These are phyloP conservation scores for Conticribra weissflogii DNA, from an alignment of 108 stramenopile genomes.

Conservation along the genomic window DNA sequence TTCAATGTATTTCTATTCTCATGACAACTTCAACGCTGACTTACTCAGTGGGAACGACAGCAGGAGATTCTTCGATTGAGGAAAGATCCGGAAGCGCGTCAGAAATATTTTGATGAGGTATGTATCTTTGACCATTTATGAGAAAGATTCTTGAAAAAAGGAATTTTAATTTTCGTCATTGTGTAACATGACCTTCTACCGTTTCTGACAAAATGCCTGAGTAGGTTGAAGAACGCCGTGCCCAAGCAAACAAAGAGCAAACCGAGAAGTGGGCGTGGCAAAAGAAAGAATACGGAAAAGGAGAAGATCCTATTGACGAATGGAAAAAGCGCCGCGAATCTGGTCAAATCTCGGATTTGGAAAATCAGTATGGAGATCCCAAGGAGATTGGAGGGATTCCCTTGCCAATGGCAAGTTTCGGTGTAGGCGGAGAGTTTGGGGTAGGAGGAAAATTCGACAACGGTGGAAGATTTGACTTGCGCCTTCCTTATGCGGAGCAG, in stretches of 20 bases:
- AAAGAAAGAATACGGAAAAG: constrained; percentile 76
- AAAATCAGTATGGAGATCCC: constrained; percentile 88
- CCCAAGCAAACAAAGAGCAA: constrained; percentile 71
- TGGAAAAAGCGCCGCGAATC: constrained; percentile 81
- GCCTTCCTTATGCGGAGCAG: constrained; percentile 94
- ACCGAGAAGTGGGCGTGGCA: constrained; percentile 90
- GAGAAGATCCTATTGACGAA: constrained; percentile 85
- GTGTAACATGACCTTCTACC: no score
- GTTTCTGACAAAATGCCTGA: no score
- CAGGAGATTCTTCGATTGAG: constrained; percentile 77
- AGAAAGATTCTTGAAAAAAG: no score
- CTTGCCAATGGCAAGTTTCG: constrained; percentile 82
- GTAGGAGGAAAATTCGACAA: constrained; percentile 95
- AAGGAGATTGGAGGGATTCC: constrained; percentile 89
- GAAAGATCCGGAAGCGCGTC: constrained; percentile 60
- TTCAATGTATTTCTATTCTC: no score
- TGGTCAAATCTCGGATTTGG: constrained; percentile 82
- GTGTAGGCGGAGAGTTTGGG: constrained; percentile 91
- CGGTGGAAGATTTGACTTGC: constrained; percentile 93
- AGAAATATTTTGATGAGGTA: constrained; percentile 77
- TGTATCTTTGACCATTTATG: no score
- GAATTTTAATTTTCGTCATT: no score
- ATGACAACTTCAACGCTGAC: no score
- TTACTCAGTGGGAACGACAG: constrained; percentile 78
- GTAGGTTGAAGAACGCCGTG: constrained; percentile 66